These are phyloP conservation scores for Lentinula boryana DNA, from an alignment of 768 basidiomycete genomes.

Conservation along the genomic window DNA sequence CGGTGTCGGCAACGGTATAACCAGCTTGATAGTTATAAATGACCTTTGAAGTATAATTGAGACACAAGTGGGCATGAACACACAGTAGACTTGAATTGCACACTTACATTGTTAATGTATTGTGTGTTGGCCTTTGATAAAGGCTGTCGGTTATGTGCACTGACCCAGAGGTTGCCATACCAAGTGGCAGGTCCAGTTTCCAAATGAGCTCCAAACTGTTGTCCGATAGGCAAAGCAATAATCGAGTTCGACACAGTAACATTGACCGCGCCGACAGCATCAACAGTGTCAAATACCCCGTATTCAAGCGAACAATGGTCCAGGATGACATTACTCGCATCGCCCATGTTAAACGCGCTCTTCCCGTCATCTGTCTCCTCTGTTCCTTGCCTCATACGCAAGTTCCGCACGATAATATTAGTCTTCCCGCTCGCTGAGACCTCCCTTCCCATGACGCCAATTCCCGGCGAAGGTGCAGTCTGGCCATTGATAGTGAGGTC, in stretches of 20 bases:
- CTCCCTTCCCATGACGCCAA: conserved; percentile 17
- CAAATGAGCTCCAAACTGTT: conserved; percentile 18
- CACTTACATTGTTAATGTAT: conserved; percentile 16
- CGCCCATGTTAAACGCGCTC: conserved; percentile 17
- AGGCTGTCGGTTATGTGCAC: conserved; percentile 17
- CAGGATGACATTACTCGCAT: conserved; percentile 14
- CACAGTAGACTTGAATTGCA: background rate
- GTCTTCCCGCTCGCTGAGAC: conserved; percentile 13
- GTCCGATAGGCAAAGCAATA: conserved; percentile 15
- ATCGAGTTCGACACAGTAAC: conserved; percentile 16
- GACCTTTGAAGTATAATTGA: conserved; percentile 5
- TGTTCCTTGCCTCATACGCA: conserved; percentile 16
- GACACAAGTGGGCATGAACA: background rate
- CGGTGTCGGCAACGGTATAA: conserved; percentile 17
- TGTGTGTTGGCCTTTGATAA: conserved; percentile 17
- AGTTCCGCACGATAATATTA: conserved; percentile 16
- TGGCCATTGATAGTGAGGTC: conserved; percentile 16
- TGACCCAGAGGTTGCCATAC: conserved; percentile 18
- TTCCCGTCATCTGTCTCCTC: conserved; percentile 16
- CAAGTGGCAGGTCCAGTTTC: conserved; percentile 18
- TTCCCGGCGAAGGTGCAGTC: conserved; percentile 16
- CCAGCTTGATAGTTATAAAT: conserved; percentile 18
- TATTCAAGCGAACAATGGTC: conserved; percentile 17
- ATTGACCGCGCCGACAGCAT: conserved; percentile 16
- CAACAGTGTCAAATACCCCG: conserved; percentile 15